These are phyloP conservation scores for Sarcocystis neurona DNA, from an alignment of 169 alveolate species.

Conservation along the genomic window DNA sequence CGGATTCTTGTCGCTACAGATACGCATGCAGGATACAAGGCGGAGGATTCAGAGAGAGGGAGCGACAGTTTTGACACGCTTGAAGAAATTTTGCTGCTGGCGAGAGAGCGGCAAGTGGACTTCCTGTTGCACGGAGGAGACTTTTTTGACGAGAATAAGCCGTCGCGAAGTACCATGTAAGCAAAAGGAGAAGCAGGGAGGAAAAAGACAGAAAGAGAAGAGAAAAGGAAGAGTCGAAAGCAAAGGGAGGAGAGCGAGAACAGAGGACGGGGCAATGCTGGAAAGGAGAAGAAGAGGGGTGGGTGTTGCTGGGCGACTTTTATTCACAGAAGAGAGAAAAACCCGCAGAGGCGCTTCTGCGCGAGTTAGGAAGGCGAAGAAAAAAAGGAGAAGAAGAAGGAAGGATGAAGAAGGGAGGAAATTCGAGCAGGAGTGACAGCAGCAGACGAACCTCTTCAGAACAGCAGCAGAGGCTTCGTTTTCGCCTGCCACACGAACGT, in stretches of 20 bases:
- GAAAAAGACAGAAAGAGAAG: background rate
- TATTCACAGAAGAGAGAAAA: no score
- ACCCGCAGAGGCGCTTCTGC: no score
- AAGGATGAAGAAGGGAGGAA: no score
- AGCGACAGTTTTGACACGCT: conserved; percentile 90
- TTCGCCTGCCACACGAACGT: no score
- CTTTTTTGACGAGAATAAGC: conserved; percentile 91
- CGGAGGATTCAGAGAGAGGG: conserved; percentile 77
- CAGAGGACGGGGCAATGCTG: background rate
- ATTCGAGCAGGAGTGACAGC: no score
- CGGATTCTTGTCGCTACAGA: conserved; percentile 89
- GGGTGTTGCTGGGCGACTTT: no score
- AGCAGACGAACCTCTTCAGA: no score
- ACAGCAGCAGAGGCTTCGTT: no score
- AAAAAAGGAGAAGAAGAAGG: no score
- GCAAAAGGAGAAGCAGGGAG: background rate
- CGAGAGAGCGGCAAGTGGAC: conserved; percentile 81
- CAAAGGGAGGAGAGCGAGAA: background rate
- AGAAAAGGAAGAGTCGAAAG: background rate
- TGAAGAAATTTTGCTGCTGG: conserved; percentile 89
- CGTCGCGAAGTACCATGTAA: conserved; percentile 85
- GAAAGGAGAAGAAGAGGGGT: no score
- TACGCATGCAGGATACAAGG: conserved; percentile 92
- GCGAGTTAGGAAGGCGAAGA: no score
- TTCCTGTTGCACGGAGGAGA: conserved; percentile 92